Percentiles rank a stretch among this genome's conserved stretches.
These are phyloP conservation scores for Iberis amara DNA, from an alignment of 441 rosid species.

Conservation along the genomic window DNA sequence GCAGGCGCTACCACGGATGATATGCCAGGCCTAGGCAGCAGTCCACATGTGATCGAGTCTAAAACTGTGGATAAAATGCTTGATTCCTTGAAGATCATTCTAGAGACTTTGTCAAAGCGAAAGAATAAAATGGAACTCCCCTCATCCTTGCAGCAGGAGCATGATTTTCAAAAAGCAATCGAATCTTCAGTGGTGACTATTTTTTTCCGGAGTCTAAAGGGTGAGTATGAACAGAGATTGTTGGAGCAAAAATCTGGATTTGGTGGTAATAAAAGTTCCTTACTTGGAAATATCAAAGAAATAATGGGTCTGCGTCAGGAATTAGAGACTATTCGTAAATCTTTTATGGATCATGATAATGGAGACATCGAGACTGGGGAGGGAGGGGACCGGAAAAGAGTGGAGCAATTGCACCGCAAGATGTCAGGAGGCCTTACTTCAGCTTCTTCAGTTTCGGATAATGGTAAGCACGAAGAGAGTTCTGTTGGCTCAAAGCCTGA, in stretches of 20 bases:
- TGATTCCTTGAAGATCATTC: constrained; percentile 41
- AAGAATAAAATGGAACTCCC: constrained; percentile 36
- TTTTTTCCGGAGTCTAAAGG: constrained; percentile 48
- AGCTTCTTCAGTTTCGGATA: constrained; percentile 43
- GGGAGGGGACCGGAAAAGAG: constrained; percentile 33
- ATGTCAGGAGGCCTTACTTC: constrained; percentile 50
- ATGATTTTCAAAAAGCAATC: constrained; percentile 43
- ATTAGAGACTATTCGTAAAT: constrained; percentile 53
- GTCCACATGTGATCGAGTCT: constrained; percentile 37
- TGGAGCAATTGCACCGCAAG: constrained; percentile 49
- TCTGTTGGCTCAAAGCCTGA: constrained; percentile 42
- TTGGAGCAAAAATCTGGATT: constrained; percentile 39
- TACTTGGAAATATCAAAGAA: constrained; percentile 52
- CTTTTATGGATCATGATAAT: constrained; percentile 44
- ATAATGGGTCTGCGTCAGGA: constrained; percentile 64
- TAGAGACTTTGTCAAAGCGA: constrained; percentile 39
- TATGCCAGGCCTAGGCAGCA: constrained; percentile 43
- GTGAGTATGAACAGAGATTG: constrained; percentile 50
- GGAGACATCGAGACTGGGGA: constrained; percentile 54
- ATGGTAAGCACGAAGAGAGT: constrained; percentile 59
- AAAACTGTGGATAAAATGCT: constrained; percentile 45
- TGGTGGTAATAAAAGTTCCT: constrained; percentile 33
- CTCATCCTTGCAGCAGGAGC: constrained; percentile 49
- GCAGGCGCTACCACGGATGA: constrained; percentile 32
- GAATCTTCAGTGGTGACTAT: constrained; percentile 43